Conservation (phyloP, 352 stramenopile genomes). For the Globisporangium heterothallicum region DNA sequence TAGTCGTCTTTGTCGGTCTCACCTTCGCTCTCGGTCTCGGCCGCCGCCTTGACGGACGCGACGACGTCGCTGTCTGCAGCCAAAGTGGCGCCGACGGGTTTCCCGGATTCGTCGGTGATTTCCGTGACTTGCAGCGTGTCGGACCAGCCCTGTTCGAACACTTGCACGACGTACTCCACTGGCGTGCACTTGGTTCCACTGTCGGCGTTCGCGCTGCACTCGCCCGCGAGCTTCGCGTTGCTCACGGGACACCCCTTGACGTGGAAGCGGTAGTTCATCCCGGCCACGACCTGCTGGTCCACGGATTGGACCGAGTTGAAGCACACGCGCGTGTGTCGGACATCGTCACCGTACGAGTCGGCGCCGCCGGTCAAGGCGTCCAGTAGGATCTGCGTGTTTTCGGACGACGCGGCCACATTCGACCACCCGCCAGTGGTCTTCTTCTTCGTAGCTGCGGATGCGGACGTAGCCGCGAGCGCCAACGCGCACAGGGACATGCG, state of each 20-base stretch:
- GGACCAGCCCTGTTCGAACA: conserved; percentile 63
- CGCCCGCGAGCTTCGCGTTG: conserved; percentile 26
- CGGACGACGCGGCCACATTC: neutral
- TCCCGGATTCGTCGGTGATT: conserved; percentile 17
- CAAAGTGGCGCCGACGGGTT: neutral
- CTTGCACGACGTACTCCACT: conserved; percentile 36
- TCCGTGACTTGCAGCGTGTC: conserved; percentile 52
- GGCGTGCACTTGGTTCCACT: conserved; percentile 19
- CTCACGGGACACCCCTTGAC: conserved; percentile 43
- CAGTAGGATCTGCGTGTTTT: neutral
- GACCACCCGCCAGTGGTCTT: neutral
- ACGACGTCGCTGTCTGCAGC: neutral
- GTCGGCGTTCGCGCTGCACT: conserved; percentile 21
- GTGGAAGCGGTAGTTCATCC: conserved; percentile 73
- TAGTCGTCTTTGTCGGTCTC: neutral
- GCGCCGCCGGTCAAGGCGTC: neutral
- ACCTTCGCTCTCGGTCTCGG: neutral
- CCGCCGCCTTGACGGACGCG: neutral
- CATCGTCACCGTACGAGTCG: conserved; percentile 20
- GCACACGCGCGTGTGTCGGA: conserved; percentile 30
- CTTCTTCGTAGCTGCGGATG: neutral
- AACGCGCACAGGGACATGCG: neutral
- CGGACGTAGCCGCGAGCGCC: neutral
- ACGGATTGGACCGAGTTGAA: conserved; percentile 20
- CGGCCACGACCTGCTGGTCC: conserved; percentile 48